These are phyloP conservation scores for Escovopsis weberi DNA, from an alignment of 2,329 filamentous ascomycete species.

Conservation along the genomic window DNA sequence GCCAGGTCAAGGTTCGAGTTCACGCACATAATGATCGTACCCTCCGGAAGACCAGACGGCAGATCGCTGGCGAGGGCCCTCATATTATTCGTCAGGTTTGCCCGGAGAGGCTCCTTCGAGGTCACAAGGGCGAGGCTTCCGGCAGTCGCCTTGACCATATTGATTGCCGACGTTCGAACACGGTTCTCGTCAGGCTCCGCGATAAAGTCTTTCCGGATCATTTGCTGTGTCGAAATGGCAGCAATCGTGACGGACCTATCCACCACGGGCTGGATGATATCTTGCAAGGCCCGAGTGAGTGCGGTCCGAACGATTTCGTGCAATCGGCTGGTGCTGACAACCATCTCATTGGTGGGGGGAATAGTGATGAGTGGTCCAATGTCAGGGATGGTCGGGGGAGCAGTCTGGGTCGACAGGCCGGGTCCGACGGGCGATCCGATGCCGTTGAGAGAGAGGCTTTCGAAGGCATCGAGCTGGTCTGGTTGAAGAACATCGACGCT, in stretches of 20 bases:
- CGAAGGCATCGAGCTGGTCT: constrained; percentile 67
- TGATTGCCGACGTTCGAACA: constrained; percentile 73
- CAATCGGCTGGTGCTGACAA: constrained; percentile 53
- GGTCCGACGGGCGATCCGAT: constrained; percentile 53
- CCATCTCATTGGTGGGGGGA: constrained; percentile 66
- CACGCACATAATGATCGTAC: constrained; percentile 94
- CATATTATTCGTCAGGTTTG: constrained; percentile 96
- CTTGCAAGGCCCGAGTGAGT: constrained; percentile 77
- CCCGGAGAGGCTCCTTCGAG: constrained; percentile 88
- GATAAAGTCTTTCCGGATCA: constrained; percentile 92
- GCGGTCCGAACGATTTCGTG: constrained; percentile 72
- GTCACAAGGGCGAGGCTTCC: constrained; percentile 94
- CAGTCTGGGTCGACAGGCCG: constrained; percentile 62
- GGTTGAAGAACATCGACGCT: constrained; percentile 42
- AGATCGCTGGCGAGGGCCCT: constrained; percentile 54
- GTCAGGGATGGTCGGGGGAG: constrained; percentile 71
- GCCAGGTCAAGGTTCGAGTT: constrained; percentile 94
- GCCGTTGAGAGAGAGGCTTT: constrained; percentile 65
- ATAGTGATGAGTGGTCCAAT: constrained; percentile 66
- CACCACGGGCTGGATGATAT: constrained; percentile 95
- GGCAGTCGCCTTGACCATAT: constrained; percentile 87
- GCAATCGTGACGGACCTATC: constrained; percentile 96
- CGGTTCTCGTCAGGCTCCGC: constrained; percentile 84
- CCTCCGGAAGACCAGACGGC: constrained; percentile 76
- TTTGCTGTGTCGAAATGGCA: constrained; percentile 87